Percentiles rank a stretch among this genome's conserved stretches.
These are phyloP conservation scores for Cercospora berteroae DNA, from an alignment of 2,329 filamentous ascomycete species.

Conservation along the genomic window DNA sequence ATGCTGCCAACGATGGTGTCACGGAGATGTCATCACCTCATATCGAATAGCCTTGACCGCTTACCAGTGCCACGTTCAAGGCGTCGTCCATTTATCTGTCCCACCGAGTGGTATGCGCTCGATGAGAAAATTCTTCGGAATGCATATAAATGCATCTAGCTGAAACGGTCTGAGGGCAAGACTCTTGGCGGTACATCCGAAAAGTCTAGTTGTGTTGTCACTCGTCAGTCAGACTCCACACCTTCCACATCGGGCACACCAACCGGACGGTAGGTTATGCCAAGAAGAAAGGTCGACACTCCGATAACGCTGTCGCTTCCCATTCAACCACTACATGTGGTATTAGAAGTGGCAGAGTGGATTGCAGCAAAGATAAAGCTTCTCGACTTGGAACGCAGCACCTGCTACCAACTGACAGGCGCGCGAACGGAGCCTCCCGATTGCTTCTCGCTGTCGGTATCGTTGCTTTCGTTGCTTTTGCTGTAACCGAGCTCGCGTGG, in stretches of 20 bases:
- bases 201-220: not conserved
- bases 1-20: not conserved
- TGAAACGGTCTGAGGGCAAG: not conserved
- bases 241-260: slow-evolving; percentile 1
- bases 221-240: slow-evolving; percentile 4
- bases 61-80: not conserved
- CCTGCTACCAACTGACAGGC: not conserved
- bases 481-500: not conserved
- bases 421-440: not conserved
- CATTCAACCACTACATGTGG: not conserved
- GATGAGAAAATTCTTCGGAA: not conserved
- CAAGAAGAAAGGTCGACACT: not conserved
- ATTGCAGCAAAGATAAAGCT: not conserved
- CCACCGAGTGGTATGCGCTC: not conserved
- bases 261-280: not conserved
- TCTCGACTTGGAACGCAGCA: not conserved
- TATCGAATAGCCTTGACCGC: not conserved
- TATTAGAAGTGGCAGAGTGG: not conserved
- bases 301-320: not conserved
- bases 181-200: not conserved
- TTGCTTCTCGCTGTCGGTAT: not conserved
- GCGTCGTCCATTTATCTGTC: not conserved
- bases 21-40: not conserved
- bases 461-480: not conserved
- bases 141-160: slow-evolving; percentile 1